These are phyloP conservation scores for Fomitopsis palustris DNA, from an alignment of 1,284 basidiomycete species.

Conservation along the genomic window DNA sequence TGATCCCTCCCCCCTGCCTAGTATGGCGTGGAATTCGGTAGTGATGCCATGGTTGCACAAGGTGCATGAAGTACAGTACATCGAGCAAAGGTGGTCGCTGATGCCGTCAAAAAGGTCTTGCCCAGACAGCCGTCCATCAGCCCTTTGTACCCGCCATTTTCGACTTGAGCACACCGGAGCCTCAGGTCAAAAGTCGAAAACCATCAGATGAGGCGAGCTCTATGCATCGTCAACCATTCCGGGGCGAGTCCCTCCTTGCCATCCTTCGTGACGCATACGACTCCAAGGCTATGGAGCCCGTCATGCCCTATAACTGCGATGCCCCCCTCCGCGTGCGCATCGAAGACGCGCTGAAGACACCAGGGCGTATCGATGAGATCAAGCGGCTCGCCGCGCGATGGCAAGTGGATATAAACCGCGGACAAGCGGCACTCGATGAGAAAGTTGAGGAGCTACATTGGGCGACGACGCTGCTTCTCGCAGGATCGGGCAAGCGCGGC, in stretches of 20 bases:
- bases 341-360: constrained; percentile 30
- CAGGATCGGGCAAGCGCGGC: constrained; percentile 47
- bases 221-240: constrained; percentile 16
- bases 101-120: constrained; percentile 38
- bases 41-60: constrained; percentile 51
- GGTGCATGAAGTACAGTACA: constrained; percentile 24
- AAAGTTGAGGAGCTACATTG: constrained; percentile 55
- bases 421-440: constrained; percentile 36
- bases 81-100: neutral
- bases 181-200: neutral
- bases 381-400: constrained; percentile 46
- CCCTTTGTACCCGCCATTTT: constrained; percentile 34
- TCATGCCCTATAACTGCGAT: constrained; percentile 50
- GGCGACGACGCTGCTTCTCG: constrained; percentile 48
- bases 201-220: neutral
- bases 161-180: constrained; percentile 15
- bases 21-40: constrained; percentile 61
- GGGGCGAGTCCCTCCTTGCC: constrained; percentile 40
- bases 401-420: constrained; percentile 37
- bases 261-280: constrained; percentile 54
- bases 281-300: constrained; percentile 45
- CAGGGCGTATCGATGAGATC: constrained; percentile 44
- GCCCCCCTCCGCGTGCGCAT: constrained; percentile 36
- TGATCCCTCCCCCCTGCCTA: constrained; percentile 16
- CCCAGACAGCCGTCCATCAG: constrained; percentile 49